Evolutionary conservation across 805 yeast species (phyloP).

Genomic region (Candida pseudoglaebosa): DNA sequence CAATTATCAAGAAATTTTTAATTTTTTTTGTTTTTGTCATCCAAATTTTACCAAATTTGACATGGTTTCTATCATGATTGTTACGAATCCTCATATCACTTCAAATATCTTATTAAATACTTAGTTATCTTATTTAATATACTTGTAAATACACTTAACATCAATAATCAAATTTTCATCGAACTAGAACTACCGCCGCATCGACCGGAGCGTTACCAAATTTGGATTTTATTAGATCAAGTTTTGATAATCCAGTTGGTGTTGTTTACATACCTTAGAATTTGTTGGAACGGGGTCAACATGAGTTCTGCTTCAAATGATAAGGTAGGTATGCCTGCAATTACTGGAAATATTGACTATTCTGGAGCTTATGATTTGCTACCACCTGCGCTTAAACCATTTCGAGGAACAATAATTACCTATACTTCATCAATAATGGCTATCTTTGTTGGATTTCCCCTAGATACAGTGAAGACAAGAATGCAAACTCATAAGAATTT

Average conservation of each 20-base stretch:
- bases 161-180: too few species aligned
- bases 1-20: too few species aligned
- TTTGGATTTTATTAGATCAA: not conserved
- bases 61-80: too few species aligned
- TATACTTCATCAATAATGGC: conserved; percentile 60
- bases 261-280: not conserved
- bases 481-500: conserved; percentile 72
- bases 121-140: too few species aligned
- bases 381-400: conserved; percentile 48
- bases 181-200: not conserved
- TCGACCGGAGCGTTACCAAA: not conserved
- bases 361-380: conserved; percentile 44
- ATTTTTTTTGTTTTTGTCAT: too few species aligned
- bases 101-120: too few species aligned
- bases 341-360: conserved; percentile 51
- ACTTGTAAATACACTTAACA: too few species aligned
- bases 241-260: not conserved
- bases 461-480: conserved; percentile 83
- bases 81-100: too few species aligned
- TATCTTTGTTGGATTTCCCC: conserved; percentile 74
- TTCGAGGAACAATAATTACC: conserved; percentile 57
- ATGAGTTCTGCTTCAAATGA: conserved; percentile 2
- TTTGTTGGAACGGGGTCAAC: not conserved
- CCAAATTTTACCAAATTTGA: too few species aligned
- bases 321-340: conserved; percentile 45